A percentile compares a stretch with the other conserved stretches of the same genome.
Evolutionary conservation across 495 filamentous ascomycete genomes (phyloP).

Genomic region (Lasiosphaeria miniovina): DNA sequence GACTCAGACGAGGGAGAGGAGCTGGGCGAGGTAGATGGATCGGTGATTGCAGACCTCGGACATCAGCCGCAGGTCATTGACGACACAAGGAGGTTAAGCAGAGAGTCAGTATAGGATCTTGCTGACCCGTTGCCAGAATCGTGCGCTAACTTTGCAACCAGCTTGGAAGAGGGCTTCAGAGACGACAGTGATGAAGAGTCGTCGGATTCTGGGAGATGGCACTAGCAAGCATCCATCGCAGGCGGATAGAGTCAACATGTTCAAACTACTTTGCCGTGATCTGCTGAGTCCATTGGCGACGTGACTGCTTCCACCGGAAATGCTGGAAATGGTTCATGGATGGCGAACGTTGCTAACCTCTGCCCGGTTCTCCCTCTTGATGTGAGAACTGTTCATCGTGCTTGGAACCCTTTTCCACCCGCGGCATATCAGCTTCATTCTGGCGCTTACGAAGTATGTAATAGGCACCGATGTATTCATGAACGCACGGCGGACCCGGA

Average conservation of each 20-base stretch:
- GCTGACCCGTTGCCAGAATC: background rate
- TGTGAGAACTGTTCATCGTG: no score
- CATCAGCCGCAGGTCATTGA: slow-evolving; percentile 46
- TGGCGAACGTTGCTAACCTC: no score
- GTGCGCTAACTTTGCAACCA: slow-evolving; percentile 22
- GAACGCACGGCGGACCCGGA: no score
- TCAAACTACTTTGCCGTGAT: background rate
- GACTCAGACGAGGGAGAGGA: slow-evolving; percentile 59
- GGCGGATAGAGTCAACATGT: background rate
- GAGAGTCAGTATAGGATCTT: slow-evolving; percentile 53
- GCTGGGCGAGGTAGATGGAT: slow-evolving; percentile 61
- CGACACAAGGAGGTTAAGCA: slow-evolving; percentile 61
- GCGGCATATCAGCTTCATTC: no score
- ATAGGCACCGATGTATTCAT: no score
- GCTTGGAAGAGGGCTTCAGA: slow-evolving; percentile 38
- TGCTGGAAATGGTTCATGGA: no score
- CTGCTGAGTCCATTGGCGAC: no score
- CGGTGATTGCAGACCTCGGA: slow-evolving; percentile 61
- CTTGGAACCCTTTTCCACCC: no score
- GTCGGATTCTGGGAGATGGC: slow-evolving; percentile 1
- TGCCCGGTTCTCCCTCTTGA: no score
- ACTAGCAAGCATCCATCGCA: background rate
- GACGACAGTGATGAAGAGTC: slow-evolving; percentile 35
- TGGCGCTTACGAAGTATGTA: no score
- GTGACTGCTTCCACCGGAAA: no score